These are phyloP conservation scores for Mycena venus DNA, from an alignment of 768 basidiomycete genomes.

Conservation along the genomic window DNA sequence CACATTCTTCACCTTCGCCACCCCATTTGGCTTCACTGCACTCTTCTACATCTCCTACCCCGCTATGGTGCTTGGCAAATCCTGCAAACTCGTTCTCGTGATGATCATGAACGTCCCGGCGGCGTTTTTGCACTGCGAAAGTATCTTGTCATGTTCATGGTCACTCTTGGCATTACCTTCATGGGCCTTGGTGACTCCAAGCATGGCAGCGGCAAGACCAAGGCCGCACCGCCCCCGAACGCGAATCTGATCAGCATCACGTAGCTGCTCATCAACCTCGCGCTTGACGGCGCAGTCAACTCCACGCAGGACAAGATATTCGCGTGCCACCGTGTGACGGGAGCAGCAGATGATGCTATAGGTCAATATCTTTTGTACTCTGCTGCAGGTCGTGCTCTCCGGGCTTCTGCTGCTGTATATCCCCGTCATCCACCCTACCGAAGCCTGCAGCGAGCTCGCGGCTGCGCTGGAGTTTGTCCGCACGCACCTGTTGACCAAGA, in stretches of 20 bases:
- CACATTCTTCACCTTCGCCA: constrained; percentile 88
- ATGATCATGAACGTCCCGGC: constrained; percentile 98
- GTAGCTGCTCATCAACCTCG: constrained; percentile 88
- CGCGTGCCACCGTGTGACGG: constrained; percentile 76
- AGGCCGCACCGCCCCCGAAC: constrained; percentile 55
- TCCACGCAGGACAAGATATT: constrained; percentile 99
- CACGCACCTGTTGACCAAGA: constrained; percentile 79
- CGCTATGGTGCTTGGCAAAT: constrained; percentile 98
- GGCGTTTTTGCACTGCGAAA: constrained; percentile 94
- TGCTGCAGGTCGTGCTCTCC: constrained; percentile 77
- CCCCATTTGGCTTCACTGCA: constrained; percentile 96
- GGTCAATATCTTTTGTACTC: constrained; percentile 91
- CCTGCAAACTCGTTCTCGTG: constrained; percentile 98
- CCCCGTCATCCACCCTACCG: constrained; percentile 83
- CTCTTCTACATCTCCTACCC: constrained; percentile 98
- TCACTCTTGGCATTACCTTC: constrained; percentile 93
- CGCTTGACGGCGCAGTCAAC: constrained; percentile 94
- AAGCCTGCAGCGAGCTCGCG: constrained; percentile 73
- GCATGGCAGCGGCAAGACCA: constrained; percentile 47
- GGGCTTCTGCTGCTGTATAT: constrained; percentile 84
- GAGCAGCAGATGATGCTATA: constrained; percentile 99
- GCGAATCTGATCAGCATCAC: constrained; percentile 78
- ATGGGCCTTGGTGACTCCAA: constrained; percentile 82
- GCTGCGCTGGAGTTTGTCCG: constrained; percentile 81
- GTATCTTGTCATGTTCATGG: constrained; percentile 94